Evolutionary conservation across 148 eudicot genomes (phyloP).

Genomic region (Cornus suecica): DNA sequence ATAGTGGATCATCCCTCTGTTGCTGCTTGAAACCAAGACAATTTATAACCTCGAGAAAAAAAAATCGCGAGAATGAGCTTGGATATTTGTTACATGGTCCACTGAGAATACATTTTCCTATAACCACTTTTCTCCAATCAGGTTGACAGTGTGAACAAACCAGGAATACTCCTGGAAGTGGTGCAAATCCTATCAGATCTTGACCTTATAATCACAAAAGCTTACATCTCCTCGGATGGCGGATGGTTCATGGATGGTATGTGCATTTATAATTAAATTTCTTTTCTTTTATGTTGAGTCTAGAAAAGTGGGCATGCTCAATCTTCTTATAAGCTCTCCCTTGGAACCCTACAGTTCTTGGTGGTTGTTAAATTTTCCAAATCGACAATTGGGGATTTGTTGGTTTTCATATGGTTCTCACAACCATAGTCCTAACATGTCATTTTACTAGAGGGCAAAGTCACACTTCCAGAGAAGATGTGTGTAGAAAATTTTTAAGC

Average conservation of each 20-base stretch:
- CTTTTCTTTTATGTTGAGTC: not conserved
- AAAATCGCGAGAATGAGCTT: not conserved
- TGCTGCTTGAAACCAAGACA: not conserved
- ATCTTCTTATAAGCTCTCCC: not conserved
- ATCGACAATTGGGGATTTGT: not conserved
- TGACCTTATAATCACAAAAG: slow-evolving; percentile 76
- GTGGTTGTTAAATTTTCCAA: not conserved
- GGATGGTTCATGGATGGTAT: slow-evolving; percentile 98
- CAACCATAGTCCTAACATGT: not conserved
- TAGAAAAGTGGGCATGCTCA: not conserved
- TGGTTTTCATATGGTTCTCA: not conserved
- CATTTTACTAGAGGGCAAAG: not conserved
- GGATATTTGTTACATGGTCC: not conserved
- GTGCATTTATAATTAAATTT: not conserved
- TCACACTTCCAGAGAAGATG: not conserved
- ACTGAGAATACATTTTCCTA: not conserved
- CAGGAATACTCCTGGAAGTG: slow-evolving; percentile 77
- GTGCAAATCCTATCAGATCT: slow-evolving; percentile 81
- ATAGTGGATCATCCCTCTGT: not conserved
- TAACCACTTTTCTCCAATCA: slow-evolving; percentile 18
- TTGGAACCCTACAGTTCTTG: not conserved
- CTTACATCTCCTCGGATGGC: slow-evolving; percentile 90
- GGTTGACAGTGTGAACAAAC: slow-evolving; percentile 90
- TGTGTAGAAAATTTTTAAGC: not conserved
- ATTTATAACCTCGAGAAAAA: not conserved